A percentile compares a stretch with the other conserved stretches of the same genome.
phyloP scores from a whole-genome alignment of 2,329 filamentous ascomycete species.

The Cladophialophora bantiana region DNA sequence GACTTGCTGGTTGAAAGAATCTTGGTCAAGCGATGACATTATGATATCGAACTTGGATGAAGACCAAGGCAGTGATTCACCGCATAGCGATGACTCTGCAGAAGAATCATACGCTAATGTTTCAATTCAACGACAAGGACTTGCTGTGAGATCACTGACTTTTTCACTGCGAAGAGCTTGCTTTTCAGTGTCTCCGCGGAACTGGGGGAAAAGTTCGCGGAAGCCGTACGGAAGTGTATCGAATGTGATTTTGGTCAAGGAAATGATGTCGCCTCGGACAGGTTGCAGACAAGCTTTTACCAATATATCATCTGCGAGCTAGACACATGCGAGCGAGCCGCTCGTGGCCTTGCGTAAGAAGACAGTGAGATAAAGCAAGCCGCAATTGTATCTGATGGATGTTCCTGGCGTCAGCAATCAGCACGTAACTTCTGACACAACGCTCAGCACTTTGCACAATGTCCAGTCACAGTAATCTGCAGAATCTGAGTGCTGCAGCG shows the following conservation, averaged over 20 bases:
- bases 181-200: not conserved
- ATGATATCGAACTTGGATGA: not conserved
- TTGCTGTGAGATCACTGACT: not conserved
- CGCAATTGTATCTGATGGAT: not conserved
- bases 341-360: not conserved
- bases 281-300: conserved; percentile 2
- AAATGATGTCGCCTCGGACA: not conserved
- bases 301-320: conserved; percentile 5
- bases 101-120: conserved; percentile 5
- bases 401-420: not conserved
- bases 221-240: conserved; percentile 1
- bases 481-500: not conserved
- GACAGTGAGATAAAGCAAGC: not conserved
- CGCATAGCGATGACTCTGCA: not conserved
- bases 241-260: conserved; percentile 6
- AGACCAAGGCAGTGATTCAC: not conserved
- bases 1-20: conserved; percentile 7
- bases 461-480: not conserved
- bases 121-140: not conserved
- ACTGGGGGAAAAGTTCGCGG: not conserved
- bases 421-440: not conserved
- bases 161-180: not conserved
- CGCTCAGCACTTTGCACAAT: not conserved
- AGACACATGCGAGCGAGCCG: conserved; percentile 2
- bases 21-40: conserved; percentile 5